Evolutionary conservation across 441 rosid genomes (phyloP), one percentile per base, ranked within the genome.

Genomic region (Capsella rubella): DNA sequence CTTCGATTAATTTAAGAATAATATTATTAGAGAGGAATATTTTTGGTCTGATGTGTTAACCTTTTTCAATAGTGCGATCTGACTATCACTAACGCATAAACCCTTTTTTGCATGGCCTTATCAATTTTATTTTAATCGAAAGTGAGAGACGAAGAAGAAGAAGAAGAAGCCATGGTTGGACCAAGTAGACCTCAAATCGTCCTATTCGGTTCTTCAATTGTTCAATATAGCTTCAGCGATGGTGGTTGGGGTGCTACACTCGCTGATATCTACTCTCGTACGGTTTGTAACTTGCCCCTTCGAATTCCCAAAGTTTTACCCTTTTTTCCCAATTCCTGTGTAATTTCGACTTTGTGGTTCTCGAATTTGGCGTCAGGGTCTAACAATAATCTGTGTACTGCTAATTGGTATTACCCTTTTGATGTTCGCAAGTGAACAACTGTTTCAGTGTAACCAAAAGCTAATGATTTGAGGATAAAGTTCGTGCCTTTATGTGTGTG

Each of bases 201-300:
- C 16, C 89, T 93, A 43, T 93, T 92, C 13, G 96, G 98, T 16
- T 92, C 98, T 3, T 92, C 98, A 45, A 89, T 92, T 15, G 96
- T 92, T 73, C 93, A 92, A 67, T 73, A 62, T 35, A 87, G 96
- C 69, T 92, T 64, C 79, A 12, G 45, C 46, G 40, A 81, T 71
- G 71, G 76, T 45, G 95, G 98, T 0, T 93, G 97, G 98, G 98
- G 92, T 28, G 82, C 98, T 0, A 78, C 86, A 64, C 90, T 93
- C 12, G 78, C 97, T 52, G 86, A 89, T 56, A 51, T 88, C 15
- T 93, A 93, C 74, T 65, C 95, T 56, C 98, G 96, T 18, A 82
- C 85, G 96, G 96, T 87, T 49, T 15, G 40, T 74, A 13, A 39
- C 62, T 66, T 42, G 2, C 1, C 47, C 5, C 49, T 9, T 29